A percentile compares a stretch with the other conserved stretches of the same genome.
Conservation (phyloP, 169 alveolate genomes). For the Plasmodium yoelii region DNA sequence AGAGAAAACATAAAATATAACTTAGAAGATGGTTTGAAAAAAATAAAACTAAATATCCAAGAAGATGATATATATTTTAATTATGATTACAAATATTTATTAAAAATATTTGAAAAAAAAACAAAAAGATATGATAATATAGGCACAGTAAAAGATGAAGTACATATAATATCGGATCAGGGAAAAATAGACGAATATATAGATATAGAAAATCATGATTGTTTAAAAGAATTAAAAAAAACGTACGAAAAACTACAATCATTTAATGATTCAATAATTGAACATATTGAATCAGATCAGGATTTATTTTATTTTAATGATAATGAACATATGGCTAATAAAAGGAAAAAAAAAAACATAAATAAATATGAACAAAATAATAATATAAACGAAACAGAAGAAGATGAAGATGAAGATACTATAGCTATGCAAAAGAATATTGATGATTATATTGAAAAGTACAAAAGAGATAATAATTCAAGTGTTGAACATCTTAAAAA, state of each 20-base stretch:
- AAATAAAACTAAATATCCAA: constrained; percentile 2
- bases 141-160: not conserved
- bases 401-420: constrained; percentile 20
- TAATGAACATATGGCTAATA: not conserved
- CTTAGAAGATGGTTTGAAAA: constrained; percentile 30
- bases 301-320: constrained; percentile 36
- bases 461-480: constrained; percentile 11
- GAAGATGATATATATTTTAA: constrained; percentile 46
- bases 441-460: constrained; percentile 39
- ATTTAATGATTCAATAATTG: constrained; percentile 48
- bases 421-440: constrained; percentile 31
- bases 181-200: constrained; percentile 9
- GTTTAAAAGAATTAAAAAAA: constrained; percentile 45
- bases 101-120: constrained; percentile 23
- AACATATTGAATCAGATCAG: constrained; percentile 34
- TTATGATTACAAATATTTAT: constrained; percentile 33
- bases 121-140: not conserved
- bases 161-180: not conserved
- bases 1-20: constrained; percentile 11
- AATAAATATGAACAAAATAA: not conserved
- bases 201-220: constrained; percentile 26
- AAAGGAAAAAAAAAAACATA: not conserved
- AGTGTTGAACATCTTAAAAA: constrained; percentile 27
- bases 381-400: not conserved
- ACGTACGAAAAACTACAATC: constrained; percentile 57